Evolutionary conservation across 2,329 filamentous ascomycete genomes (phyloP).

Genomic region (Eutypella sp.): DNA sequence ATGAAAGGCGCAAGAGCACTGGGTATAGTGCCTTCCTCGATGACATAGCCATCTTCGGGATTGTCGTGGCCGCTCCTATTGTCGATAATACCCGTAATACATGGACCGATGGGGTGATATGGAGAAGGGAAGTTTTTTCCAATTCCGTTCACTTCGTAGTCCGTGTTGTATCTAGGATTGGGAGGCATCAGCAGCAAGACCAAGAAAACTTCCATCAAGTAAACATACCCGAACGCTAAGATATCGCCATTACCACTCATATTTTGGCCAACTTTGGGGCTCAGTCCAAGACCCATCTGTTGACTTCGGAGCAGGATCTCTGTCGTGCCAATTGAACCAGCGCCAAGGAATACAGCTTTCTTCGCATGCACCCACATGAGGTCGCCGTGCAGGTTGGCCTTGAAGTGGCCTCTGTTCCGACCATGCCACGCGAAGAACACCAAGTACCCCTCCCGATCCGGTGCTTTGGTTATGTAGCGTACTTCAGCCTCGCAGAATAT

Average conservation of each 20-base stretch:
- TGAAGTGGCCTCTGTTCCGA: slow-evolving; percentile 50
- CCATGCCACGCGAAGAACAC: slow-evolving; percentile 63
- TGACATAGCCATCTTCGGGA: slow-evolving; percentile 56
- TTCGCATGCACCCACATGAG: slow-evolving; percentile 64
- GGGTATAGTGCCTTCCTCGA: slow-evolving; percentile 60
- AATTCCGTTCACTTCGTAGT: slow-evolving; percentile 51
- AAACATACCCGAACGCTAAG: slow-evolving; percentile 52
- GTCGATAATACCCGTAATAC: slow-evolving; percentile 60
- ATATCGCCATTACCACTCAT: slow-evolving; percentile 67
- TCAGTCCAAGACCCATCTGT: slow-evolving; percentile 53
- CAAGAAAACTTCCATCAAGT: not conserved
- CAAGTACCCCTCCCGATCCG: slow-evolving; percentile 50
- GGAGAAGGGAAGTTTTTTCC: slow-evolving; percentile 45
- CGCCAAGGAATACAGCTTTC: slow-evolving; percentile 61
- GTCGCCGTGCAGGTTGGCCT: slow-evolving; percentile 49
- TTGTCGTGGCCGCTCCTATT: slow-evolving; percentile 47
- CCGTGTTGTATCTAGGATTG: slow-evolving; percentile 55
- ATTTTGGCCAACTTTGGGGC: slow-evolving; percentile 50
- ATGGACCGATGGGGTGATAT: slow-evolving; percentile 53
- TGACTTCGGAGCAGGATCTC: slow-evolving; percentile 60
- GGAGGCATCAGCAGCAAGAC: slow-evolving; percentile 12
- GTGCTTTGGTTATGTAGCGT: slow-evolving; percentile 52
- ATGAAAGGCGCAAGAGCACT: slow-evolving; percentile 51
- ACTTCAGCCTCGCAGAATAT: slow-evolving; percentile 68
- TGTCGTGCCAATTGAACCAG: slow-evolving; percentile 59